These are phyloP conservation scores for Elsinoe batatas DNA, from an alignment of 2,329 filamentous ascomycete species.

Conservation along the genomic window DNA sequence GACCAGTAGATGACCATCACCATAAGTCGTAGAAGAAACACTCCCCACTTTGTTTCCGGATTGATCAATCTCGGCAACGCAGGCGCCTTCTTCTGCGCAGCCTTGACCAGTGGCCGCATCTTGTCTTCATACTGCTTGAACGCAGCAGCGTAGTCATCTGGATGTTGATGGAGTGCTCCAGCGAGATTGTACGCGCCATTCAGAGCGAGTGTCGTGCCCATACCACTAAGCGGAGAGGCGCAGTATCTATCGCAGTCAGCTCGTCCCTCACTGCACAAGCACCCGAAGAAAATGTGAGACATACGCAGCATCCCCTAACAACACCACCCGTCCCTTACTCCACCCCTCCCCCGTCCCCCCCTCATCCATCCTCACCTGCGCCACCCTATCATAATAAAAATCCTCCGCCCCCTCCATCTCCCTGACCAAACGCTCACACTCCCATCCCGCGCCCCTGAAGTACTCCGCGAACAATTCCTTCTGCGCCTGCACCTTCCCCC, in stretches of 20 bases:
- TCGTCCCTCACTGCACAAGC: not conserved
- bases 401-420: conserved; percentile 24
- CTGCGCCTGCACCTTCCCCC: conserved; percentile 18
- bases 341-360: conserved; percentile 23
- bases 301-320: conserved; percentile 25
- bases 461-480: conserved; percentile 22
- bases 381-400: conserved; percentile 26
- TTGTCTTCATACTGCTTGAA: conserved; percentile 22
- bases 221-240: conserved; percentile 25
- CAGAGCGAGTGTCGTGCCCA: conserved; percentile 28
- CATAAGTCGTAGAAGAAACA: conserved; percentile 16
- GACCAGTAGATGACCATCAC: conserved; percentile 12
- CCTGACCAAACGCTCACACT: conserved; percentile 19
- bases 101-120: conserved; percentile 20
- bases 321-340: conserved; percentile 23
- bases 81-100: conserved; percentile 23
- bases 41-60: conserved; percentile 21
- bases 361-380: conserved; percentile 23
- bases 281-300: not conserved
- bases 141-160: conserved; percentile 18
- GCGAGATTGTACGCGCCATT: conserved; percentile 28
- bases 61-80: conserved; percentile 22
- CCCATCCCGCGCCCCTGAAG: conserved; percentile 23
- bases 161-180: conserved; percentile 19
- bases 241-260: conserved; percentile 18